These are phyloP conservation scores for Tubosaeta brunneosetosa DNA, from an alignment of 768 basidiomycete species.

Conservation along the genomic window DNA sequence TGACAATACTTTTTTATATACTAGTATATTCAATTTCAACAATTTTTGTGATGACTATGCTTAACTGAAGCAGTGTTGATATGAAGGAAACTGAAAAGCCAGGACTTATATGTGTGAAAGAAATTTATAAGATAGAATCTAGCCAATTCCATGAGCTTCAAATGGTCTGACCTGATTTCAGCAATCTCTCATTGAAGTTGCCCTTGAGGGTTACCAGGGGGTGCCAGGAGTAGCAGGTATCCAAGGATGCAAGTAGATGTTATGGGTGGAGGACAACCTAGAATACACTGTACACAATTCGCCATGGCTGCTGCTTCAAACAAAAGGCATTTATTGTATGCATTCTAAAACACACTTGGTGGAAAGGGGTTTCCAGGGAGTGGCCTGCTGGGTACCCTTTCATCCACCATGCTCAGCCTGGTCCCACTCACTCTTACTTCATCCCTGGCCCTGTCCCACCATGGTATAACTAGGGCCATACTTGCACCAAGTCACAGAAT, in stretches of 20 bases:
- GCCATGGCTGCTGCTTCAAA: background rate
- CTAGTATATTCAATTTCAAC: no score
- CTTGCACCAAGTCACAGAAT: no score
- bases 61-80: background rate
- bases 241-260: background rate
- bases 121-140: background rate
- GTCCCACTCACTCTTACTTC: no score
- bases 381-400: no score
- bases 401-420: no score
- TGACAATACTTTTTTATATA: no score
- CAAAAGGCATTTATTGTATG: background rate
- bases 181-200: slow-evolving; percentile 2
- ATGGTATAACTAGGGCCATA: no score
- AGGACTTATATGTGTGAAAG: background rate
- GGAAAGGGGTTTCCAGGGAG: background rate
- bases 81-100: background rate
- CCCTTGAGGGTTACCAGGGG: background rate
- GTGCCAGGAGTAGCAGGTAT: background rate
- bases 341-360: background rate
- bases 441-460: no score
- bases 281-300: background rate
- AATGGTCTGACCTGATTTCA: background rate
- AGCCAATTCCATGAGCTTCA: background rate
- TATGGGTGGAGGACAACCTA: background rate
- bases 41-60: background rate